A percentile compares a stretch with the other conserved stretches of the same genome.
Conservation (phyloP, 495 filamentous ascomycete species). For the Xylaria intraflava region DNA sequence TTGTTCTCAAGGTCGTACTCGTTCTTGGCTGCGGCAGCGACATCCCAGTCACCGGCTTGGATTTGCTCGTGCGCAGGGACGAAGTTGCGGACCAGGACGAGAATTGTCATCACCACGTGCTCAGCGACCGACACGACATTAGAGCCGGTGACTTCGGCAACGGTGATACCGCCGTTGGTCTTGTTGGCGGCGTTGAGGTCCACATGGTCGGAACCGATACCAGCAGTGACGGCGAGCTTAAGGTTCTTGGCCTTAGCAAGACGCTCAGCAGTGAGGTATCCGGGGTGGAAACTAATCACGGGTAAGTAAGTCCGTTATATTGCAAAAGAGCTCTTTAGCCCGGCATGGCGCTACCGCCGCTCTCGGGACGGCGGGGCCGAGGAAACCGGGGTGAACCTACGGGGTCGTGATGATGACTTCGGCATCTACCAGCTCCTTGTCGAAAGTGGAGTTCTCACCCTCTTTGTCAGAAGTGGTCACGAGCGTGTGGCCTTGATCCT, state of each 20-base stretch:
- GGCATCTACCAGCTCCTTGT: conserved; percentile 90
- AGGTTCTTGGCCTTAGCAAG: conserved; percentile 98
- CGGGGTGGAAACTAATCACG: conserved; percentile 83
- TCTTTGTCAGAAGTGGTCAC: conserved; percentile 98
- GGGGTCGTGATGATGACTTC: conserved; percentile 99
- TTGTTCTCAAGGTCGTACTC: conserved; percentile 96
- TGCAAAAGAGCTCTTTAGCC: neutral
- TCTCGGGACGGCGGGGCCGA: neutral
- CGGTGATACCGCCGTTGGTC: conserved; percentile 96
- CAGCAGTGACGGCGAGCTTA: conserved; percentile 92
- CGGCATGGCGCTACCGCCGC: neutral
- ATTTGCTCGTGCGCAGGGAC: conserved; percentile 96
- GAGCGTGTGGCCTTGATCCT: conserved; percentile 89
- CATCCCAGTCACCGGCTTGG: conserved; percentile 83
- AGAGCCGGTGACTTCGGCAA: conserved; percentile 92
- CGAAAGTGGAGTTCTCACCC: conserved; percentile 85
- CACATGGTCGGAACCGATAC: conserved; percentile 97
- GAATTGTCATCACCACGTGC: conserved; percentile 99
- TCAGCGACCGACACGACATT: conserved; percentile 88
- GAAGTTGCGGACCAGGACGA: conserved; percentile 93
- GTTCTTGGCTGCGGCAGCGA: conserved; percentile 92
- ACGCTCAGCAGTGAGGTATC: conserved; percentile 94
- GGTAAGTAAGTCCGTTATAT: conserved; percentile 7
- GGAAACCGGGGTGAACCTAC: conserved; percentile 47
- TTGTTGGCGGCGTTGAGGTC: conserved; percentile 96